Base-by-base conservation (phyloP, 2,329 filamentous ascomycete genomes). In the Epichloe gansuensis region DNA sequence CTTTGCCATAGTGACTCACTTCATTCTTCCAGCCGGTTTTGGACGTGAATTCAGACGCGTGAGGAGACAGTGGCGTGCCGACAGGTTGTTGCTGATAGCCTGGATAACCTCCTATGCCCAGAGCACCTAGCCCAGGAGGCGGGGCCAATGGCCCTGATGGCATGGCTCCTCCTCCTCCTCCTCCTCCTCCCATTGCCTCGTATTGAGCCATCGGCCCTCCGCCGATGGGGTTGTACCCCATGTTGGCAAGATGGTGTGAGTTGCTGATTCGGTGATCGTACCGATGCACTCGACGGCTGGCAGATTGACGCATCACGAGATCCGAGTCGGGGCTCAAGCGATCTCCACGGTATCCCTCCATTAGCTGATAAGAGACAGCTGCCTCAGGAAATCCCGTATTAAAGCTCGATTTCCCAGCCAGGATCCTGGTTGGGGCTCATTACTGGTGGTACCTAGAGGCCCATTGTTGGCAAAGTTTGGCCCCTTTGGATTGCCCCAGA, bases 31-130 rank as follows among this genome's bases (percentile, higher is more conserved):
- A 84, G 45, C 63, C 65, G 51, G 63, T 67, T 28, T 71, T 69
- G 4, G 81, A 78, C 12, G 81, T 87, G 60, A 90, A 90, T 63
- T 90, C 86, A 4, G 80, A 83, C 28, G 85, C 86, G 58, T 86
- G 81, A 12, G 86, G 84, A 17, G 86, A 88, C 43, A 90, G 72
- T 7, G 82, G 75, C 17, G 83, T 86, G 28, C 82, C 79, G 56
- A 80, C 74, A 28, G 80, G 72, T 57, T 78, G 78, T 59, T 75
- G 75, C 56, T 75, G 75, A 60, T 78, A 82, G 42, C 68, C 60
- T 51, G 72, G 67, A 57, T 69, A 79, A 67, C 71, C 67, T 13
- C 68, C 59, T 62, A 75, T 63, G 23, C 67, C 68, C 62, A 74
- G 67, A 9, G 65, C 61, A 28, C 63, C 60, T 41, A 68, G 65